These are phyloP conservation scores for Hanseniaspora lindneri DNA, from an alignment of 805 yeast genomes.

Conservation along the genomic window DNA sequence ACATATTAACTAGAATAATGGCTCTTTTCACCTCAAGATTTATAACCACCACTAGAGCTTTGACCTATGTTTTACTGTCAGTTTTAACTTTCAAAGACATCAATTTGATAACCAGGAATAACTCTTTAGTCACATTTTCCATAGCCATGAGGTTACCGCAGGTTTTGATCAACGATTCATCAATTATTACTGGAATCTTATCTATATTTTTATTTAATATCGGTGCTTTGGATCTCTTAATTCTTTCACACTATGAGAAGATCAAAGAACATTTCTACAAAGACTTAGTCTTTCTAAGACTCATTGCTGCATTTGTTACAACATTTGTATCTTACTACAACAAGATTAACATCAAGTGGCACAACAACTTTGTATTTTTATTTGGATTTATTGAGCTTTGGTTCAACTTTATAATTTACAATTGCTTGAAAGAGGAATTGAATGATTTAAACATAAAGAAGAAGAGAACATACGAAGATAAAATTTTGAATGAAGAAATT, in stretches of 20 bases:
- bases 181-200: conserved; percentile 41
- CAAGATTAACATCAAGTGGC: conserved; percentile 34
- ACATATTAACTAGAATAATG: too few relatives aligned
- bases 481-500: conserved; percentile 15
- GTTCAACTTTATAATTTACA: conserved; percentile 52
- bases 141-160: conserved; percentile 46
- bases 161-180: conserved; percentile 24
- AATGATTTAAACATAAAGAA: conserved; percentile 35
- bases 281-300: conserved; percentile 47
- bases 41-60: conserved; percentile 37
- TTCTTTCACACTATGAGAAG: conserved; percentile 34
- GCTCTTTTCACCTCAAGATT: conserved; percentile 40
- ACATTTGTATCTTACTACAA: conserved; percentile 41
- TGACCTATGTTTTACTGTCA: conserved; percentile 33
- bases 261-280: conserved; percentile 30
- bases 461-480: conserved; percentile 18
- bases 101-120: conserved; percentile 33
- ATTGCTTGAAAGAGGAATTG: conserved; percentile 54
- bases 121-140: conserved; percentile 42
- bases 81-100: conserved; percentile 41
- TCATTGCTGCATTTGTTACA: conserved; percentile 38
- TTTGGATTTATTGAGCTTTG: conserved; percentile 56
- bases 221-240: conserved; percentile 46
- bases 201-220: conserved; percentile 36
- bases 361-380: conserved; percentile 51